Evolutionary conservation across 164 flowering plant genomes (phyloP).

Genomic region (Nymphaea thermarum): DNA sequence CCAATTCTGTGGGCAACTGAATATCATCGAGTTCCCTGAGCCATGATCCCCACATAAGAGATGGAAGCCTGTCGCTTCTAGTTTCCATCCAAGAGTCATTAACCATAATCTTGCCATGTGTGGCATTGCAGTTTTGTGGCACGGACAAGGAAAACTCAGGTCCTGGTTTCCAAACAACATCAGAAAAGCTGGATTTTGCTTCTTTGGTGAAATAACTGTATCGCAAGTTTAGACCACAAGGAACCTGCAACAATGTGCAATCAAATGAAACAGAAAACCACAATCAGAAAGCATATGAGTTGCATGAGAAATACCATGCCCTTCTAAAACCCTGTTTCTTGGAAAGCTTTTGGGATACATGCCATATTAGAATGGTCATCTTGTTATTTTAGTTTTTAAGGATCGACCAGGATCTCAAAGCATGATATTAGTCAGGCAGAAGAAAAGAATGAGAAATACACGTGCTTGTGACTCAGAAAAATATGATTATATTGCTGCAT

Average conservation of each 20-base stretch:
- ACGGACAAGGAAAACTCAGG: constrained; percentile 51
- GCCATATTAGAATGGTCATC: too few species aligned
- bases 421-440: too few species aligned
- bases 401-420: too few species aligned
- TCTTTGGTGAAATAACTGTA: constrained; percentile 52
- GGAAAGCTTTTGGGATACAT: too few species aligned
- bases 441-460: too few species aligned
- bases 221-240: constrained; percentile 36
- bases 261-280: background rate
- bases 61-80: constrained; percentile 15
- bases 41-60: constrained; percentile 49
- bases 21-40: constrained; percentile 25
- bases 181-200: constrained; percentile 35
- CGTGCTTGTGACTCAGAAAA: too few species aligned
- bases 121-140: constrained; percentile 16
- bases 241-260: constrained; percentile 28
- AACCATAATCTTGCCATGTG: constrained; percentile 24
- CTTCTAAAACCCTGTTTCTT: too few species aligned
- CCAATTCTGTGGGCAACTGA: constrained; percentile 3
- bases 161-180: constrained; percentile 55
- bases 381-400: too few species aligned
- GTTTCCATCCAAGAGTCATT: constrained; percentile 50
- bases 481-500: too few species aligned
- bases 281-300: too few species aligned
- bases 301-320: too few species aligned